Evolutionary conservation across 2,329 filamentous ascomycete species (phyloP), one percentile per base, ranked within the genome.

Genomic region (Colletotrichum agaves): DNA sequence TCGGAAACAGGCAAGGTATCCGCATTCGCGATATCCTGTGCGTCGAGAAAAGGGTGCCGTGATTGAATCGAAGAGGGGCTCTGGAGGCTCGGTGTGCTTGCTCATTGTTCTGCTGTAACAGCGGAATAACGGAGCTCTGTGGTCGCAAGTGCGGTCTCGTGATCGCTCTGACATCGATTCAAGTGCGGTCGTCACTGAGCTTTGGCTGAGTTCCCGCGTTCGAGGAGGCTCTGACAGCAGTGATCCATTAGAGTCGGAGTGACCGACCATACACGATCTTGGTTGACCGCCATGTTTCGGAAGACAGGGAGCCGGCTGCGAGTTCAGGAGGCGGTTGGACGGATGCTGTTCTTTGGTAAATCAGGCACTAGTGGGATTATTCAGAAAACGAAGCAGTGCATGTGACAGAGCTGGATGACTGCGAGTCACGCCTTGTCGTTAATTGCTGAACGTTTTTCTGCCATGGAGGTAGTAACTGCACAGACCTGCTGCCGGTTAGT

Each of bases 281-380:
- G 61, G 43, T 49, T 53, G 65, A 33, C 61, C 65, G 65, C 65
- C 53, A 56, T 68, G 65, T 68, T 61, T 68, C 65, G 33, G 65
- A 64, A 37, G 53, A 47, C 39, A 59, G 61, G 52, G 53, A 59
- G 60, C 39, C 31, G 59, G 46, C 31, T 21, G 52, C 44, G 12
- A 46, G 55, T 53, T 50, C 47, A 59, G 41, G 53, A 50, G 60
- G 23, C 50, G 35, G n/a, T 43, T 47, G 46, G 61, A 19, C 27
- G 21, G 41, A 55, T 55, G 64, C 23, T 23, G 47, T 59, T 55
- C 59, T 17, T 23, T 33, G 33, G 37, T 60, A 39, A 13, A 23
- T 35, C n/a, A 39, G n/a, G 33, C 17, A 27, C 35, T 53, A 47
- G 44, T 46, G 37, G 59, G 21, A 23, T 50, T 47, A 13, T 39